A percentile compares a stretch with the other conserved stretches of the same genome.
These are phyloP conservation scores for Aureobasidium sp. DNA, from an alignment of 2,329 filamentous ascomycete species.

Conservation along the genomic window DNA sequence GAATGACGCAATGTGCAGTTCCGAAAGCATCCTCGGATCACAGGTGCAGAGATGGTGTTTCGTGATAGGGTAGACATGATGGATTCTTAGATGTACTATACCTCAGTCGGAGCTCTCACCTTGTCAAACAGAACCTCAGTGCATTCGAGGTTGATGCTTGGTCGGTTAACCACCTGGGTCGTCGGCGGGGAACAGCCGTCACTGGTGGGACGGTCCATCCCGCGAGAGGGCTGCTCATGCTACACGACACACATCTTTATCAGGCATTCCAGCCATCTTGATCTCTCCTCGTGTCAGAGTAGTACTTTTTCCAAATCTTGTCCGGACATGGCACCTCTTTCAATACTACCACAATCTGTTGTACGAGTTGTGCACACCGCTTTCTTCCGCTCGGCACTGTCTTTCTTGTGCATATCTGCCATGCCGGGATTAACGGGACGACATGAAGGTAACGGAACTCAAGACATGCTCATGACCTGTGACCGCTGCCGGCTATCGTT, in stretches of 20 bases:
- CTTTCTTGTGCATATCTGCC: slow-evolving; percentile 7
- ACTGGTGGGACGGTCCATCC: background rate
- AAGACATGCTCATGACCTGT: slow-evolving; percentile 6
- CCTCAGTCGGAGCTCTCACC: background rate
- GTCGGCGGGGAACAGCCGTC: background rate
- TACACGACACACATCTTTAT: background rate
- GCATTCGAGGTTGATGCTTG: background rate
- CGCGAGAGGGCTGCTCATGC: background rate
- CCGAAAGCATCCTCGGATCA: background rate
- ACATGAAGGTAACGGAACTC: background rate
- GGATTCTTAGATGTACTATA: background rate
- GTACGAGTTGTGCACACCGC: background rate
- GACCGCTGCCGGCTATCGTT: background rate
- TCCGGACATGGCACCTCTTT: background rate
- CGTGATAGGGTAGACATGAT: background rate
- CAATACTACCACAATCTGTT: background rate
- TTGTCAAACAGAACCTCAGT: background rate
- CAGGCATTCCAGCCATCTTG: slow-evolving; percentile 4
- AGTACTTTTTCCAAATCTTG: slow-evolving; percentile 1
- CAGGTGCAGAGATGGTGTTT: background rate
- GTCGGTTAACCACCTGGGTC: background rate
- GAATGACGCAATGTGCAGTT: background rate
- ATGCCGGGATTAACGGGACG: slow-evolving; percentile 2
- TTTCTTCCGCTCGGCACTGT: background rate
- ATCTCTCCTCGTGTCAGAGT: slow-evolving; percentile 1